These are phyloP conservation scores for Kandelia obovata DNA, from an alignment of 345 rosid species.

Conservation along the genomic window DNA sequence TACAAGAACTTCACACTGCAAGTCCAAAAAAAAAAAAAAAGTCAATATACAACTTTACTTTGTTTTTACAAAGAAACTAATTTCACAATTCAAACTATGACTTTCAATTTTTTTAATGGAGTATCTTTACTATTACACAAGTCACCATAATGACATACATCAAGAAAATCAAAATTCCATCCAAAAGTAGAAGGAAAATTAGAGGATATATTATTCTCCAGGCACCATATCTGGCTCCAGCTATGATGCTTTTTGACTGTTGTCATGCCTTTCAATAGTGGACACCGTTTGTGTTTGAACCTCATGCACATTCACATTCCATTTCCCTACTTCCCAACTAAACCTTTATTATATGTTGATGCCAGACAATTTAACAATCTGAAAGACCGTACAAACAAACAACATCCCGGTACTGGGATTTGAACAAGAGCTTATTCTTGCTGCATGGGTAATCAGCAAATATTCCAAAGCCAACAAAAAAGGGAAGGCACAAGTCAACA, in stretches of 20 bases:
- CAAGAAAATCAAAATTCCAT: no score
- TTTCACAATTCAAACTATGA: no score
- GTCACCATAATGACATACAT: no score
- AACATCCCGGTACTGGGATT: neutral
- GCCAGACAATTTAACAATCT: neutral
- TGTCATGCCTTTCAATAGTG: conserved; percentile 15
- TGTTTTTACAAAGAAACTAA: no score
- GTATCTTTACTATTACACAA: no score
- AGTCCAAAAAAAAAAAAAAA: no score
- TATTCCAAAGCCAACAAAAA: conserved; percentile 17
- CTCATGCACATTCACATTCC: neutral
- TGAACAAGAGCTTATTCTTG: conserved; percentile 16
- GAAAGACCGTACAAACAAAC: neutral
- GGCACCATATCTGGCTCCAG: conserved; percentile 1
- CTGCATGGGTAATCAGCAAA: neutral
- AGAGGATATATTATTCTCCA: neutral
- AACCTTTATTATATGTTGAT: neutral
- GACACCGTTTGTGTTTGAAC: neutral
- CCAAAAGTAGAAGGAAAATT: neutral
- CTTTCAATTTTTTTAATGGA: no score
- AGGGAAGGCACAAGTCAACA: conserved; percentile 32
- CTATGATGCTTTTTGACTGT: conserved; percentile 23
- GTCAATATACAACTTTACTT: no score
- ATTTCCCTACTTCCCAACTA: neutral
- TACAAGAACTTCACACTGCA: no score